phyloP scores from a whole-genome alignment of 306 rosid genomes.

The Inga laurina region DNA sequence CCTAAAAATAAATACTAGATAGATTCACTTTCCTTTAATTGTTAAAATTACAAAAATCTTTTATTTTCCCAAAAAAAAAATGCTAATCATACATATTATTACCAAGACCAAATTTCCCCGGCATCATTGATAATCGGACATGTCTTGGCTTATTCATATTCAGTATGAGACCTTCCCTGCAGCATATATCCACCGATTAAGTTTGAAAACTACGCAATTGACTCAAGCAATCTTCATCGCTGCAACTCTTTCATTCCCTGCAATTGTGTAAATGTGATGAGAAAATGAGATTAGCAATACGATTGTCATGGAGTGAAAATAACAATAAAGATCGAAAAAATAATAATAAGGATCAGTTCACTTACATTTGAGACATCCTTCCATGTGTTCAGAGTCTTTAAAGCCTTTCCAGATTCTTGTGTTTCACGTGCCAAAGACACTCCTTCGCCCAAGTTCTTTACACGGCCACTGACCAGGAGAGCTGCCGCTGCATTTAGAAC shows the following conservation, averaged over 20 bases:
- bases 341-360: not conserved
- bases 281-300: not conserved
- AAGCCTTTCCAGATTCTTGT: slow-evolving; percentile 79
- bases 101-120: not conserved
- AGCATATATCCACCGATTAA: slow-evolving; percentile 21
- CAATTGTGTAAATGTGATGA: slow-evolving; percentile 17
- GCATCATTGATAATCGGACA: slow-evolving; percentile 19
- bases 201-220: not conserved
- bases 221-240: slow-evolving; percentile 27
- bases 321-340: not conserved
- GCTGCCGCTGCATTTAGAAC: slow-evolving; percentile 91
- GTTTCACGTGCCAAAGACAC: slow-evolving; percentile 74
- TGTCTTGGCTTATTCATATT: slow-evolving; percentile 23
- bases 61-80: too few species aligned
- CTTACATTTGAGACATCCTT: slow-evolving; percentile 70
- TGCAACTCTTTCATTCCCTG: slow-evolving; percentile 47
- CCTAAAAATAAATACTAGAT: not conserved
- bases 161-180: slow-evolving; percentile 11
- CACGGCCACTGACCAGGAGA: slow-evolving; percentile 68
- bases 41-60: too few species aligned
- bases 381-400: slow-evolving; percentile 68
- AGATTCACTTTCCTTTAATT: not conserved
- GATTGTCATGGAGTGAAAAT: slow-evolving; percentile 8
- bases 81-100: not conserved
- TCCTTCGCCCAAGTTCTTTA: slow-evolving; percentile 70